Percentiles rank a stretch among this genome's conserved stretches.
Conservation (phyloP, 768 basidiomycete genomes). For the Rhizopogon roseolus region DNA sequence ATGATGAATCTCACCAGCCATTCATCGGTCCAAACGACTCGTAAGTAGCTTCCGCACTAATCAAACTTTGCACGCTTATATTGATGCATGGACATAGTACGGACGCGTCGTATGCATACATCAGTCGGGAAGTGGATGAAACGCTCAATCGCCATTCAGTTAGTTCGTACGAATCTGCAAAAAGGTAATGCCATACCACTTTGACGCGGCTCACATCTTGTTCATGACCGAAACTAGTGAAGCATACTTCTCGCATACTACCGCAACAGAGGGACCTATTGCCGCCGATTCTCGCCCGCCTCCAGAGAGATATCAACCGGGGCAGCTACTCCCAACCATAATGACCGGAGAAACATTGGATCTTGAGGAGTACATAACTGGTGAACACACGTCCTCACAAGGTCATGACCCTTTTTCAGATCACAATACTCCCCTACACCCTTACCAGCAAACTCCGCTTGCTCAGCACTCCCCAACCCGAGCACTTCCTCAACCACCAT, state of each 20-base stretch:
- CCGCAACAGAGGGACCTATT: not conserved
- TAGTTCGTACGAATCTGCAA: not conserved
- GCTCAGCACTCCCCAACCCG: slow-evolving; percentile 33
- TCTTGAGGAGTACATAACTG: slow-evolving; percentile 30
- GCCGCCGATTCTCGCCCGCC: slow-evolving; percentile 8
- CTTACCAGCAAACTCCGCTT: slow-evolving; percentile 28
- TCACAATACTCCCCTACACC: slow-evolving; percentile 23
- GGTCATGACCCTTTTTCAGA: slow-evolving; percentile 26
- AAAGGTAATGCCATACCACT: slow-evolving; percentile 1
- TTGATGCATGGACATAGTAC: not conserved
- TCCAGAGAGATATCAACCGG: slow-evolving; percentile 49
- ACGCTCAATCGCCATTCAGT: slow-evolving; percentile 1
- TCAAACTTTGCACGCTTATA: not conserved
- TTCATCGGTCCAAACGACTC: not conserved
- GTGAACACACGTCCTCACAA: slow-evolving; percentile 12
- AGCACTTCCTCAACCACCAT: slow-evolving; percentile 20
- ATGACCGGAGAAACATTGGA: slow-evolving; percentile 63
- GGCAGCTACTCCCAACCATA: slow-evolving; percentile 57
- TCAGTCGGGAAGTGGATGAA: not conserved
- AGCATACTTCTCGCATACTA: not conserved
- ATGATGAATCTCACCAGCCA: not conserved
- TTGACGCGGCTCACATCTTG: not conserved
- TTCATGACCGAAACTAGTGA: slow-evolving; percentile 3
- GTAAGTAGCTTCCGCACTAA: not conserved
- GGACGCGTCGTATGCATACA: not conserved